Evolutionary conservation across 2,329 filamentous ascomycete species (phyloP).

Genomic region (Arachnopeziza araneosa): DNA sequence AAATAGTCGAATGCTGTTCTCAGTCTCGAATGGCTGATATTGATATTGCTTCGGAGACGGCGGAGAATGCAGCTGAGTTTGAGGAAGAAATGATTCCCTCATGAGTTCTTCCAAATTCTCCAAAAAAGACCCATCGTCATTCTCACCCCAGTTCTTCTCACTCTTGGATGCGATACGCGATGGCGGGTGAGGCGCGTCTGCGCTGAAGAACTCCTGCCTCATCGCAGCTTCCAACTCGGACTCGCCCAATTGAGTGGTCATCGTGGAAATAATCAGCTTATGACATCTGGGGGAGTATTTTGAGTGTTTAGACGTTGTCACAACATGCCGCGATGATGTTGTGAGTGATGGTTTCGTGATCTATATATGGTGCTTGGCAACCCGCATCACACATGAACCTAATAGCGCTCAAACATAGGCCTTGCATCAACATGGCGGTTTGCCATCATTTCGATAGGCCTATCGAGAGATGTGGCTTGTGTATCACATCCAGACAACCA

Average conservation of each 20-base stretch:
- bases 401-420: background rate
- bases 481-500: background rate
- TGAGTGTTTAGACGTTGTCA: background rate
- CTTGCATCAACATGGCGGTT: background rate
- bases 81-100: background rate
- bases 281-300: background rate
- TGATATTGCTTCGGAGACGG: background rate
- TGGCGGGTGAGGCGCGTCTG: background rate
- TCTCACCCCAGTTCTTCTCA: background rate
- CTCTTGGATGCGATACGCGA: background rate
- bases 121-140: background rate
- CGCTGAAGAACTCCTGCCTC: background rate
- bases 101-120: background rate
- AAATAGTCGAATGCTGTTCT: background rate
- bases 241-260: background rate
- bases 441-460: background rate
- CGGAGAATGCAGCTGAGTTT: background rate
- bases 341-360: background rate
- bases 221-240: background rate
- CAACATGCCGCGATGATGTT: background rate
- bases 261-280: background rate
- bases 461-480: background rate
- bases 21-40: background rate
- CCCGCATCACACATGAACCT: background rate
- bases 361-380: background rate